These are phyloP conservation scores for Dothideomycetes sp. DNA, from an alignment of 2,329 filamentous ascomycete genomes.

Conservation along the genomic window DNA sequence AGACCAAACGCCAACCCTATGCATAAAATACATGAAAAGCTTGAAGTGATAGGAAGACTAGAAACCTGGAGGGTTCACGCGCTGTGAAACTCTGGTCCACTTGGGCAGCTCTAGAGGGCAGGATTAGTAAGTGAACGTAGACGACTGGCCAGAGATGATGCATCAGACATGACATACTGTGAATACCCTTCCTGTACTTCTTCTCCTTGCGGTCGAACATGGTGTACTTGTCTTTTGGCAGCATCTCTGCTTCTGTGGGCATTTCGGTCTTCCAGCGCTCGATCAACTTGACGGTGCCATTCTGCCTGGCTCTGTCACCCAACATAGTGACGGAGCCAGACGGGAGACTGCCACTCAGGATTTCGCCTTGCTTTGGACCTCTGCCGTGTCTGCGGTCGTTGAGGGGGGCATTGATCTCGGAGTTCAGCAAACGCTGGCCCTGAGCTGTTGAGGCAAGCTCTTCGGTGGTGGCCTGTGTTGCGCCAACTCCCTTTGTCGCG, in stretches of 20 bases:
- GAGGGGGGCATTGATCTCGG: conserved; percentile 14
- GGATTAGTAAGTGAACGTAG: conserved; percentile 21
- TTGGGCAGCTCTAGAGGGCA: conserved; percentile 40
- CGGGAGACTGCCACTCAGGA: conserved; percentile 14
- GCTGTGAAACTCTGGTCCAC: conserved; percentile 92
- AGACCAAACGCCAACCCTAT: conserved; percentile 11
- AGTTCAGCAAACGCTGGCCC: conserved; percentile 23
- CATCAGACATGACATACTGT: conserved; percentile 58
- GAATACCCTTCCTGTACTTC: conserved; percentile 91
- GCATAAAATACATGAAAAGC: conserved; percentile 12
- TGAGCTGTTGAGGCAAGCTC: conserved; percentile 24
- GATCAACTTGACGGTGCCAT: conserved; percentile 62
- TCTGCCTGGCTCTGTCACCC: conserved; percentile 20
- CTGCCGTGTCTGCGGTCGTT: conserved; percentile 22
- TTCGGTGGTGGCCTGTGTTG: conserved; percentile 18
- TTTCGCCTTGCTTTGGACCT: conserved; percentile 24
- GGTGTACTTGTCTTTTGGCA: conserved; percentile 94
- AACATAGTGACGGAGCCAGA: conserved; percentile 15
- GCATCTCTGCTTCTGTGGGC: conserved; percentile 92
- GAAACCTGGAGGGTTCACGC: conserved; percentile 90
- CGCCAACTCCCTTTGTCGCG: conserved; percentile 12
- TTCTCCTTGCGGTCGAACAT: conserved; percentile 95
- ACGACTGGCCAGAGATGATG: neutral
- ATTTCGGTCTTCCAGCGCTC: conserved; percentile 92
- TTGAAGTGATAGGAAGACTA: conserved; percentile 35